Base-by-base conservation (phyloP, 2,329 filamentous ascomycete genomes). In the Cryphonectria parasitica region DNA sequence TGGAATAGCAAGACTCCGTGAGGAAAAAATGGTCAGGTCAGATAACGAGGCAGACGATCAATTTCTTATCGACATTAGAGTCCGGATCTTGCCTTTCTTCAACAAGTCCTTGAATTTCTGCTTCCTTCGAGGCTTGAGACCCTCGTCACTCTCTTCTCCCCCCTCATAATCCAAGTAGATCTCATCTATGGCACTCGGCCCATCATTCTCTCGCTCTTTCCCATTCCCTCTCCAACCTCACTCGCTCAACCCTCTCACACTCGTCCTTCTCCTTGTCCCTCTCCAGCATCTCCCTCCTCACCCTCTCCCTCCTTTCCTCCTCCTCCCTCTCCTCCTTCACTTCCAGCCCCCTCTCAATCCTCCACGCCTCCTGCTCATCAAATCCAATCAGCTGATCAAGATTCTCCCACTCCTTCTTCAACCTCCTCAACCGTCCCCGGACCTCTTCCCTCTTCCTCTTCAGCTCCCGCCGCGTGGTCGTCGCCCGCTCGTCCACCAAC, bases 381-480 rank as follows among this genome's bases (percentile, higher is more conserved):
- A 25, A 66, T 1, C 4, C 22, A 3, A 56, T 22, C 31, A 66
- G 49, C 2, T 28, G 6, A 11, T 56, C 64, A 31, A 66, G 31
- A 5, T 56, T 19, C 25, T 66, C 64, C 28, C 52, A 66, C 49
- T 25, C 43, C 49, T 31, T 43, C 49, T 58, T 66, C 34, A 58
- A 1, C n/a, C n/a, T 31, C 28, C 31, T 41, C 11, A 58, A 10
- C 34, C 39, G 31, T 10, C 25, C 19, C 31, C 64, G 31, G 11
- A 58, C 34, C 34, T 66, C 64, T 19, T 54, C 64, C 49, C 64
- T 56, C 36, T 66, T 39, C 49, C 41, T 43, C 36, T 22, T 41
- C 31, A 66, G 31, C 11, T 2, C 17, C 52, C 52, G 36, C 52
- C 7, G 41, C 52, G 64, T 41, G 17, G 41, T n/a, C 22, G 49